A percentile compares a stretch with the other conserved stretches of the same genome.
Conservation (phyloP, 2,329 filamentous ascomycete species). For the Cercospora beticola region DNA sequence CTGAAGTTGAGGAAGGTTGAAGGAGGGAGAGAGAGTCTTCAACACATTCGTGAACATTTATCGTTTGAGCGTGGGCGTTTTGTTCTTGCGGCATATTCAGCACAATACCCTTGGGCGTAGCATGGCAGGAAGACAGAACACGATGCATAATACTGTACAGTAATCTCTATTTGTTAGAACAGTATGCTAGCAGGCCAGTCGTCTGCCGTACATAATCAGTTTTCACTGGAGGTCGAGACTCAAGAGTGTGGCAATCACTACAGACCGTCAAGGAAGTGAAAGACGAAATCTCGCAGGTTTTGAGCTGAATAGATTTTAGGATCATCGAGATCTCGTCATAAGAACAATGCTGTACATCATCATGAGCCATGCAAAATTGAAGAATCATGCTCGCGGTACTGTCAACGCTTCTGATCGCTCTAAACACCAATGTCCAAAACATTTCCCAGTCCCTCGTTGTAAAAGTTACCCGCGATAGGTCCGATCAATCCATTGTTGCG, state of each 20-base stretch:
- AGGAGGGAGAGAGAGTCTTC: neutral
- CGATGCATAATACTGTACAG: neutral
- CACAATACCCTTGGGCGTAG: neutral
- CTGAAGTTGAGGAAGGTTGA: neutral
- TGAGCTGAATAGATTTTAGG: neutral
- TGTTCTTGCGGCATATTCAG: neutral
- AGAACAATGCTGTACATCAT: neutral
- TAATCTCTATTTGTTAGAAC: neutral
- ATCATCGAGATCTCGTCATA: neutral
- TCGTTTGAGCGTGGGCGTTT: neutral
- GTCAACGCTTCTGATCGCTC: neutral
- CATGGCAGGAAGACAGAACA: neutral
- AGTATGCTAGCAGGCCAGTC: neutral
- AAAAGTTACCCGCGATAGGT: conserved; percentile 16
- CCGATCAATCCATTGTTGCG: conserved; percentile 4
- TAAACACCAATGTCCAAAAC: conserved; percentile 1
- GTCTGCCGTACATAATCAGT: neutral
- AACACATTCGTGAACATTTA: neutral
- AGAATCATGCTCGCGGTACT: neutral
- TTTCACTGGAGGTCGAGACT: neutral
- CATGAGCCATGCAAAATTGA: neutral
- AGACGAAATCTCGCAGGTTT: neutral
- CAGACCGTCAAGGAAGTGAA: neutral
- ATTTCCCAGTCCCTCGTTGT: conserved; percentile 10
- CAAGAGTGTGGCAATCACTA: neutral